Evolutionary conservation across 2,329 filamentous ascomycete species (phyloP).

Genomic region (Fusarium torreyae): DNA sequence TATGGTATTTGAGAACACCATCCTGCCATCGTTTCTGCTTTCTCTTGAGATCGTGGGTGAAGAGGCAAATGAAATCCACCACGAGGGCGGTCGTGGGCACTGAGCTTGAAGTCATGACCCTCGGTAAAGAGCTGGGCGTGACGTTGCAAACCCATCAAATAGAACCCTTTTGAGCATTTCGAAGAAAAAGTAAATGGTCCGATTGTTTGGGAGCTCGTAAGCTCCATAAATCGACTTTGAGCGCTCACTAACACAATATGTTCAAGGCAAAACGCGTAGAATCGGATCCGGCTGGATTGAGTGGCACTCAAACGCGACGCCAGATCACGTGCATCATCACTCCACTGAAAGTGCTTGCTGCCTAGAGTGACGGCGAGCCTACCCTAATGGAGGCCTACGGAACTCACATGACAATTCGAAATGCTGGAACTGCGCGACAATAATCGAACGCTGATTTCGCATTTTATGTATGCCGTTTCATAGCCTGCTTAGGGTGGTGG

Average conservation of each 20-base stretch:
- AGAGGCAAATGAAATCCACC: constrained; percentile 87
- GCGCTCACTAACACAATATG: constrained; percentile 4
- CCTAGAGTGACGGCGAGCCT: constrained; percentile 10
- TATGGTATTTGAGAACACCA: constrained; percentile 88
- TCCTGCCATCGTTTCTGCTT: constrained; percentile 97
- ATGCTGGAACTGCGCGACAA: too few relatives aligned
- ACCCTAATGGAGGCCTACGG: background rate
- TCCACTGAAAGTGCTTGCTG: constrained; percentile 11
- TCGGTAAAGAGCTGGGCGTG: background rate
- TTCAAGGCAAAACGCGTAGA: constrained; percentile 28
- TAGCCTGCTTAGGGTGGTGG: too few relatives aligned
- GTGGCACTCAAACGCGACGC: constrained; percentile 33
- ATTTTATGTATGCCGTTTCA: too few relatives aligned
- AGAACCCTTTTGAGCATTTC: constrained; percentile 17
- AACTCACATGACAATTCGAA: too few relatives aligned
- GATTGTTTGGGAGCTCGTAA: background rate
- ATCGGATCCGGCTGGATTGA: background rate
- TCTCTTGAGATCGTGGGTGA: constrained; percentile 85
- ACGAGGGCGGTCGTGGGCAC: constrained; percentile 74
- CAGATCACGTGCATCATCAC: constrained; percentile 35
- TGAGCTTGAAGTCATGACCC: constrained; percentile 36
- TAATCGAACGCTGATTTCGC: background rate
- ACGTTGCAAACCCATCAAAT: constrained; percentile 1
- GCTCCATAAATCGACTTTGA: background rate
- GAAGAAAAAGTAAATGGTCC: background rate